Evolutionary conservation across 176 grass and related monocot species (phyloP).

Genomic region (Zoysia japonica): DNA sequence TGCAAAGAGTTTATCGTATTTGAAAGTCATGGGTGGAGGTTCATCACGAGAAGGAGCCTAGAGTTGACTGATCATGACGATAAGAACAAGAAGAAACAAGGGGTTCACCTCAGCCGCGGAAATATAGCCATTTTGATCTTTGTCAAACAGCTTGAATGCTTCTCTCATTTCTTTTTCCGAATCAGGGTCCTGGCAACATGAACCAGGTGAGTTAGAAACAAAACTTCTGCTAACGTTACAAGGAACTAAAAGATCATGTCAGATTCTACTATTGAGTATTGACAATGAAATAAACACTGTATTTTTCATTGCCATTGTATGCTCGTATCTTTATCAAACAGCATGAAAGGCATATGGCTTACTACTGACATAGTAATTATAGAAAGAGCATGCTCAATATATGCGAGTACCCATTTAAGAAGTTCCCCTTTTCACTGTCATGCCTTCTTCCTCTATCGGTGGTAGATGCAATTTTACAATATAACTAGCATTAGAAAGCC

Average conservation of each 20-base stretch:
- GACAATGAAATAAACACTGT: not conserved
- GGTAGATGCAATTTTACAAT: not conserved
- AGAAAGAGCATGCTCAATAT: not conserved
- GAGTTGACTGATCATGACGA: not conserved
- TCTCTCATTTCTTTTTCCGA: constrained; percentile 39
- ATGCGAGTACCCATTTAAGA: not conserved
- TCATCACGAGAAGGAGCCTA: not conserved
- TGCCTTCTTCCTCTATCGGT: not conserved
- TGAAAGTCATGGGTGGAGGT: not conserved
- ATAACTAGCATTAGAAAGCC: not conserved
- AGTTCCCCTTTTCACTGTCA: not conserved
- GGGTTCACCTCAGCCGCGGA: constrained; percentile 37
- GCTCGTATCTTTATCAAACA: not conserved
- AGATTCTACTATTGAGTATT: not conserved
- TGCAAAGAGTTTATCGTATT: not conserved
- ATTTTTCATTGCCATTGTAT: not conserved
- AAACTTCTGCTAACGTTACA: not conserved
- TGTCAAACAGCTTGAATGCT: constrained; percentile 41
- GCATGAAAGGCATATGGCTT: not conserved
- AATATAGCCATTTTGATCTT: constrained; percentile 45
- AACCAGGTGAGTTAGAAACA: constrained; percentile 14
- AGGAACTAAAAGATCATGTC: not conserved
- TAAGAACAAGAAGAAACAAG: not conserved
- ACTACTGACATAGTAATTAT: not conserved
- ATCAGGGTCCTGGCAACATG: constrained; percentile 37